Percentiles rank a stretch among this genome's conserved stretches.
These are phyloP conservation scores for Aureococcus anophagefferens DNA, from an alignment of 108 stramenopile species.

Conservation along the genomic window DNA sequence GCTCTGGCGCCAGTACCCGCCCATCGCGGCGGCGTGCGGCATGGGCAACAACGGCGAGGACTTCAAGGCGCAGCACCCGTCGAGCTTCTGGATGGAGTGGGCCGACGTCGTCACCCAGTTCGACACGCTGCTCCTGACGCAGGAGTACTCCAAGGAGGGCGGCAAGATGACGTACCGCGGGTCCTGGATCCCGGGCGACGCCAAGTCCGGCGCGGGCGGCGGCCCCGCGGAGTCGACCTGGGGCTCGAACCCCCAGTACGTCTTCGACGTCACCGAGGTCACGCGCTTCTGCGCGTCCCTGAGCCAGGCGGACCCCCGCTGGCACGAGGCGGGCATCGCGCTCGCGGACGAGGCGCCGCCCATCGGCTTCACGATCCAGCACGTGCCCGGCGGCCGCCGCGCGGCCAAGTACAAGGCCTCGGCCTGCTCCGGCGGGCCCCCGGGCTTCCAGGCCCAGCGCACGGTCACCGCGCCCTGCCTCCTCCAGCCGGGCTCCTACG, in stretches of 20 bases:
- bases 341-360: too few species aligned
- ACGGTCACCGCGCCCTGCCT: too few species aligned
- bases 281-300: not conserved
- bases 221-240: not conserved
- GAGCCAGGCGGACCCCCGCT: not conserved
- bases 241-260: conserved; percentile 9
- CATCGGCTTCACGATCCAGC: too few species aligned
- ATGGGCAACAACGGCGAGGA: too few species aligned
- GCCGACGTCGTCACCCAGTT: not conserved
- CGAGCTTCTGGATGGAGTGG: conserved; percentile 9
- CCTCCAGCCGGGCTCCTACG: not conserved
- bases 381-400: too few species aligned
- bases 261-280: conserved; percentile 4
- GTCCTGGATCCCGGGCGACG: not conserved
- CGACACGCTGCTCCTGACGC: not conserved
- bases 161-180: not conserved
- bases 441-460: too few species aligned
- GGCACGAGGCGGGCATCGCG: too few species aligned
- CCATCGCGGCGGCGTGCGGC: not conserved
- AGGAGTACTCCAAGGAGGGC: not conserved
- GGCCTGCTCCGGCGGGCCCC: too few species aligned
- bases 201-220: conserved; percentile 6
- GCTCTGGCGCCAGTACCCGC: conserved; percentile 10
- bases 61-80: not conserved
- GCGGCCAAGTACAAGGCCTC: too few species aligned